Evolutionary conservation across 192 early-diverging fungal genomes (phyloP).

Genomic region (Borealophlyctis nickersoniae): DNA sequence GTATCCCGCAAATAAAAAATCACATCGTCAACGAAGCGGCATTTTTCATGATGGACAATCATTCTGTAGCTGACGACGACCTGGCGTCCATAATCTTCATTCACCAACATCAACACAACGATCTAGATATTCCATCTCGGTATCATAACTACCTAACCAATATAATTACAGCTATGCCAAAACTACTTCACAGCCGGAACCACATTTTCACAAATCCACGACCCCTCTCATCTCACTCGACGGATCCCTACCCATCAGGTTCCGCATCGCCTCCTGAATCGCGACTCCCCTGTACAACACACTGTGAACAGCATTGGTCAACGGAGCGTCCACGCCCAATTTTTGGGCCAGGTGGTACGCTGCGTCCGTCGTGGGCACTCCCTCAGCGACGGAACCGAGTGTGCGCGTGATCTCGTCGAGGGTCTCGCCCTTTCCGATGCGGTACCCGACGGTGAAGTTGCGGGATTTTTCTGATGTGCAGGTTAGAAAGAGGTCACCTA

Average conservation of each 20-base stretch:
- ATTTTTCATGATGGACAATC: no score
- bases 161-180: no score
- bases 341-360: conserved; percentile 42
- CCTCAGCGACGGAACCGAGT: conserved; percentile 50
- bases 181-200: not conserved
- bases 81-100: not conserved
- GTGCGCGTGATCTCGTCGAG: conserved; percentile 42
- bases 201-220: not conserved
- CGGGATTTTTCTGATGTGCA: conserved; percentile 48
- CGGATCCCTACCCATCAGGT: conserved; percentile 42
- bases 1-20: no score
- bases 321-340: conserved; percentile 41
- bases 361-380: conserved; percentile 46
- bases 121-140: not conserved
- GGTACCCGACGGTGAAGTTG: conserved; percentile 52
- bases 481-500: conserved; percentile 48
- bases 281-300: conserved; percentile 37
- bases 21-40: no score
- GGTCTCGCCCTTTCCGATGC: conserved; percentile 46
- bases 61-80: no score
- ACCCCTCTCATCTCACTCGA: conserved; percentile 34
- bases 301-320: conserved; percentile 37
- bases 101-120: not conserved
- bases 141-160: no score
- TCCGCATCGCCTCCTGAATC: conserved; percentile 29